phyloP scores from a whole-genome alignment of 1,284 basidiomycete genomes.

The Blastosporella zonata region DNA sequence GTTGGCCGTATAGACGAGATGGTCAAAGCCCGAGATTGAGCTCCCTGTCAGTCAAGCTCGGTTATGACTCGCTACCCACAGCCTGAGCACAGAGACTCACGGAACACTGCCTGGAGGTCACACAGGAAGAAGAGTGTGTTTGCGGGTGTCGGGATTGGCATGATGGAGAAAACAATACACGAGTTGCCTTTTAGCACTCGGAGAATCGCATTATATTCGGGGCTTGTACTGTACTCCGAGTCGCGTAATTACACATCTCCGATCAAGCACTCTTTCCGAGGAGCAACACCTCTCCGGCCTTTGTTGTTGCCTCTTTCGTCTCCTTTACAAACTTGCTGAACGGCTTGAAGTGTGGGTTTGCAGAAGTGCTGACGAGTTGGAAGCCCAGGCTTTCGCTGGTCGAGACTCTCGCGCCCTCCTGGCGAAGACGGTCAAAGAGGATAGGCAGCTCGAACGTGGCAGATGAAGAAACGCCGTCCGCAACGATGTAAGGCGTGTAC shows the following conservation, averaged over 20 bases:
- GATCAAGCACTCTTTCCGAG: slow-evolving; percentile 9
- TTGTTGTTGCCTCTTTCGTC: slow-evolving; percentile 60
- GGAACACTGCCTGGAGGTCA: slow-evolving; percentile 76
- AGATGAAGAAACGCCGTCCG: slow-evolving; percentile 83
- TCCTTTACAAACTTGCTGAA: slow-evolving; percentile 77
- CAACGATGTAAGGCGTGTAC: slow-evolving; percentile 56
- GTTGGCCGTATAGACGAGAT: slow-evolving; percentile 63
- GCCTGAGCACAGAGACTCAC: slow-evolving; percentile 39
- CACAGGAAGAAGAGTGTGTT: slow-evolving; percentile 73
- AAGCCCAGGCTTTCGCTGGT: slow-evolving; percentile 84
- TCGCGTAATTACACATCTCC: not conserved
- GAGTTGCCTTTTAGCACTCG: too few species aligned
- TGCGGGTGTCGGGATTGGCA: slow-evolving; percentile 38
- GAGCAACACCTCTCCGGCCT: slow-evolving; percentile 34
- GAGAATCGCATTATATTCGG: not conserved
- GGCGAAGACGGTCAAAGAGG: slow-evolving; percentile 65
- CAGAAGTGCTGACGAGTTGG: slow-evolving; percentile 73
- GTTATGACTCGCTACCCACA: not conserved
- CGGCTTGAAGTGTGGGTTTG: slow-evolving; percentile 66
- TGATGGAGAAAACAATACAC: slow-evolving; percentile 18
- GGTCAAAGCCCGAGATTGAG: slow-evolving; percentile 67
- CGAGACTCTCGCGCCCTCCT: slow-evolving; percentile 73
- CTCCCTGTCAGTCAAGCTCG: slow-evolving; percentile 33
- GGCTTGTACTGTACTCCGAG: too few species aligned
- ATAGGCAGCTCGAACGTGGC: slow-evolving; percentile 69